These are phyloP conservation scores for Neonectria hederae DNA, from an alignment of 2,329 filamentous ascomycete genomes.

Conservation along the genomic window DNA sequence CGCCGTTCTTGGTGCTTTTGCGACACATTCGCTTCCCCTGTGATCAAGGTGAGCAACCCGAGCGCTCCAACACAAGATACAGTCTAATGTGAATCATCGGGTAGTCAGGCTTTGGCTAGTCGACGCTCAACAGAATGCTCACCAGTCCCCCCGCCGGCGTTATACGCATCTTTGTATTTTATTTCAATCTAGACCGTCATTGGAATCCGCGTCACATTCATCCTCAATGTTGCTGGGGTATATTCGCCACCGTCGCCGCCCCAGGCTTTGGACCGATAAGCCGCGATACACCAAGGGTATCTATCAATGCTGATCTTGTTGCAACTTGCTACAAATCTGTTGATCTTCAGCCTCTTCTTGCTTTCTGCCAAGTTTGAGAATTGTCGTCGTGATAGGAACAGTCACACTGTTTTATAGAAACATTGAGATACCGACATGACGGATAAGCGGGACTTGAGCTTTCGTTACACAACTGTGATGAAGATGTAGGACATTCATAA, in stretches of 20 bases:
- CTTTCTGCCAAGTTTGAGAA: slow-evolving; percentile 1
- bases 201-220: background rate
- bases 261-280: slow-evolving; percentile 12
- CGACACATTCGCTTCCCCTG: slow-evolving; percentile 3
- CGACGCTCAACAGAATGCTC: slow-evolving; percentile 8
- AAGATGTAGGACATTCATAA: background rate
- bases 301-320: slow-evolving; percentile 16
- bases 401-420: background rate
- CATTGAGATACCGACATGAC: slow-evolving; percentile 11
- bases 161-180: slow-evolving; percentile 1
- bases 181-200: background rate
- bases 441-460: background rate
- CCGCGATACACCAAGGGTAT: slow-evolving; percentile 16
- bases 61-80: background rate
- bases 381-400: background rate
- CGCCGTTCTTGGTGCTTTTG: background rate
- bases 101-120: slow-evolving; percentile 9
- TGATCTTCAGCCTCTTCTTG: background rate
- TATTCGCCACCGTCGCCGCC: slow-evolving; percentile 1
- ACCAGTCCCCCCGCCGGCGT: background rate
- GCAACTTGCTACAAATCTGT: background rate
- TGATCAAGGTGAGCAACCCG: slow-evolving; percentile 6
- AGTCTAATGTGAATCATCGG: background rate
- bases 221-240: background rate
- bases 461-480: slow-evolving; percentile 6